phyloP scores from a whole-genome alignment of 176 grass and related monocot species.

The Rhynchospora pubera region DNA sequence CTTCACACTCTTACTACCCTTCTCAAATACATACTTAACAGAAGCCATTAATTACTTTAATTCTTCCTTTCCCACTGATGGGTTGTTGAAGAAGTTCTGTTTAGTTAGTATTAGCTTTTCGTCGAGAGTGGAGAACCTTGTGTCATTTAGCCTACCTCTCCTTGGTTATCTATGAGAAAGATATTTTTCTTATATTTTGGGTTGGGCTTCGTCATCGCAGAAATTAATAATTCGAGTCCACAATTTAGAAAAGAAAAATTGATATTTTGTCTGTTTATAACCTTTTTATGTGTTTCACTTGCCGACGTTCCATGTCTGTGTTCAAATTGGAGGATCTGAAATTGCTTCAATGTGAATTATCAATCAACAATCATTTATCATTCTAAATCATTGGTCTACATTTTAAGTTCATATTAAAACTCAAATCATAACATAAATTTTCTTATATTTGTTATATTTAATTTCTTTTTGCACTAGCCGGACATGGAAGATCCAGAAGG shows the following conservation, averaged over 20 bases:
- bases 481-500: not conserved
- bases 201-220: not conserved
- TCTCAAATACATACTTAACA: constrained; percentile 5
- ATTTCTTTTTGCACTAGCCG: not conserved
- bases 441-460: too few relatives aligned
- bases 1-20: constrained; percentile 6
- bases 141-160: not conserved
- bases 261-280: not conserved
- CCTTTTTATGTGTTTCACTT: not conserved
- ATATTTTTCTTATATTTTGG: constrained; percentile 4
- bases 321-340: not conserved
- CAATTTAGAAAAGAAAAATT: not conserved
- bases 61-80: not conserved
- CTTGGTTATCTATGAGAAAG: constrained; percentile 14
- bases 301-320: not conserved
- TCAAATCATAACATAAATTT: too few relatives aligned
- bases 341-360: not conserved
- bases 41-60: not conserved
- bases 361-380: not conserved
- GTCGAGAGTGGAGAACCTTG: not conserved
- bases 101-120: not conserved
- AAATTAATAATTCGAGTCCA: not conserved
- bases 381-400: too few relatives aligned
- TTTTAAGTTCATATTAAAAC: too few relatives aligned
- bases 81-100: not conserved